A percentile compares a stretch with the other conserved stretches of the same genome.
These are phyloP conservation scores for Heritiera fomes DNA, from an alignment of 345 rosid genomes.

Conservation along the genomic window DNA sequence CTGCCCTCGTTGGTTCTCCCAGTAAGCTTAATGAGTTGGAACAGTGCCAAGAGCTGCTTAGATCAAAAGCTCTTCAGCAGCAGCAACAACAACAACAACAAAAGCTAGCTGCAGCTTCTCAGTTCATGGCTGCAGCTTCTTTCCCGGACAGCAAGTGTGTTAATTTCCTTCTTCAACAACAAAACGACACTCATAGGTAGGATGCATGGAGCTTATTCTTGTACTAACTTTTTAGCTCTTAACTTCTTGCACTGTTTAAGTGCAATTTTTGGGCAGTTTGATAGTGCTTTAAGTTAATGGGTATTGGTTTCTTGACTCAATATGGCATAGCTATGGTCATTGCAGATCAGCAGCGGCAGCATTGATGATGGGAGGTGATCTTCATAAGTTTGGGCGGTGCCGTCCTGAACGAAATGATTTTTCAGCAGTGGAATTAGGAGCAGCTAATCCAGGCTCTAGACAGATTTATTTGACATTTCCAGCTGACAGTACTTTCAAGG, in stretches of 20 bases:
- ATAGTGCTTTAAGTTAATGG: background rate
- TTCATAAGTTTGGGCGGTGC: conserved; percentile 55
- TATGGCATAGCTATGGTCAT: conserved; percentile 6
- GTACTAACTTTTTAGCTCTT: background rate
- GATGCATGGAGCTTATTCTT: background rate
- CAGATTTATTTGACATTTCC: conserved; percentile 89
- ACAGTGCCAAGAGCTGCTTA: conserved; percentile 50
- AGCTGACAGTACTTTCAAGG: conserved; percentile 75
- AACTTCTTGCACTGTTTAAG: too few species aligned
- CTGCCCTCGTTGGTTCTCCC: conserved; percentile 40
- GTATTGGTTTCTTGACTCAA: background rate
- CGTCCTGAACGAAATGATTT: conserved; percentile 60
- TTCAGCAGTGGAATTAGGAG: conserved; percentile 46
- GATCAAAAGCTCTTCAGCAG: conserved; percentile 41
- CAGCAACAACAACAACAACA: conserved; percentile 51
- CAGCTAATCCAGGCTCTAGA: conserved; percentile 57
- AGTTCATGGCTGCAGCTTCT: conserved; percentile 40
- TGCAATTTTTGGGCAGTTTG: background rate
- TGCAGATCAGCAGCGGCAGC: conserved; percentile 48
- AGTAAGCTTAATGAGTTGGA: conserved; percentile 49
- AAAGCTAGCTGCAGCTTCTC: conserved; percentile 46
- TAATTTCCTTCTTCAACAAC: conserved; percentile 53
- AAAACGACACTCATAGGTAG: conserved; percentile 52
- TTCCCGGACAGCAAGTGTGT: conserved; percentile 47
- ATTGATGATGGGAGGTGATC: conserved; percentile 61